These are phyloP conservation scores for Erodium maritimum DNA, from an alignment of 345 rosid species.

Conservation along the genomic window DNA sequence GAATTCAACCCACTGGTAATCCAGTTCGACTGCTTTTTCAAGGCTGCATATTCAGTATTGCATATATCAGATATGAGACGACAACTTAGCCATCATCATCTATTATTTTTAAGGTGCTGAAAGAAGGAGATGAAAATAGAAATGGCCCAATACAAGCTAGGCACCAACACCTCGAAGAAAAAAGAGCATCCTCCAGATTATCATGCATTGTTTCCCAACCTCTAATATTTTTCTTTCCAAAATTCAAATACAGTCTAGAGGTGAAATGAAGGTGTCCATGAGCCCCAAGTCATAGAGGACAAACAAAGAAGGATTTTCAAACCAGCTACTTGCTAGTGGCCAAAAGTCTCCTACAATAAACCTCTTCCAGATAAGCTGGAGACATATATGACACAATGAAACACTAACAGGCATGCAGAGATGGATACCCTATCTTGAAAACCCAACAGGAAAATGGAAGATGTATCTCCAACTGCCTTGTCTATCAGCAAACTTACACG, in stretches of 20 bases:
- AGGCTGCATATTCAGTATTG: constrained; percentile 31
- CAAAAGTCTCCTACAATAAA: too few species aligned
- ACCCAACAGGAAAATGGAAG: neutral
- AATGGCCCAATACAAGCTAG: neutral
- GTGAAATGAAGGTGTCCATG: neutral
- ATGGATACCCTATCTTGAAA: too few species aligned
- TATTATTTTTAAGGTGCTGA: neutral
- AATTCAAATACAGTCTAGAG: neutral
- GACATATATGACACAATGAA: too few species aligned
- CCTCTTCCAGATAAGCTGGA: too few species aligned
- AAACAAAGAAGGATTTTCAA: too few species aligned
- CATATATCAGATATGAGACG: neutral
- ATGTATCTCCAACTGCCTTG: neutral
- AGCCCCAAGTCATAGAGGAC: too few species aligned
- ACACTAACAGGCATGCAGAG: too few species aligned
- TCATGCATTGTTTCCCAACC: neutral
- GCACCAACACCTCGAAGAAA: neutral
- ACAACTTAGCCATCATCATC: too few species aligned
- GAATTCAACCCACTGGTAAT: constrained; percentile 89
- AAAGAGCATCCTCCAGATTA: neutral
- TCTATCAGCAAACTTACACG: too few species aligned
- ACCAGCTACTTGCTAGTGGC: too few species aligned
- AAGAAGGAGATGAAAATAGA: neutral
- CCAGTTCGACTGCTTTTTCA: constrained; percentile 81
- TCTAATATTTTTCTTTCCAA: neutral